Conservation (phyloP, 441 rosid species). For the Populus trichocarpa region DNA sequence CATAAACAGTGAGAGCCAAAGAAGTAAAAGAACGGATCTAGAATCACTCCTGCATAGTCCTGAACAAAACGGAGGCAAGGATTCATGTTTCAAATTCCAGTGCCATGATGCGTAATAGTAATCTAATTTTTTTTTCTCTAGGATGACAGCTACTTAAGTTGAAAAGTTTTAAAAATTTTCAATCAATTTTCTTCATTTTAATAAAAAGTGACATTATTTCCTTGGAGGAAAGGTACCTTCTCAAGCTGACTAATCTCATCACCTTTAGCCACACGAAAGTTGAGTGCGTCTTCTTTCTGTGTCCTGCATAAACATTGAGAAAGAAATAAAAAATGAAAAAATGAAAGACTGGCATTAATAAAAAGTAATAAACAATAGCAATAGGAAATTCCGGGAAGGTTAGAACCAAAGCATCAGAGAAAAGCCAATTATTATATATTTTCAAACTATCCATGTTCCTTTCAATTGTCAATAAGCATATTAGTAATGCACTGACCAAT, state of each 20-base stretch:
- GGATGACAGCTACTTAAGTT: not conserved
- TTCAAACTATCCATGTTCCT: not conserved
- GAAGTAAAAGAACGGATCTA: not conserved
- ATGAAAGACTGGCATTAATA: not conserved
- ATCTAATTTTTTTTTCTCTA: not conserved
- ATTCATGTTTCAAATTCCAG: not conserved
- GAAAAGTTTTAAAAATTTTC: not conserved
- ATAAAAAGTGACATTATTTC: not conserved
- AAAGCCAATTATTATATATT: not conserved
- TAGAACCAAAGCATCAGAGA: not conserved
- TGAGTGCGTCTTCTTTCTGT: constrained; percentile 82
- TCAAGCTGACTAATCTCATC: constrained; percentile 74
- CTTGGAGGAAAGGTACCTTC: constrained; percentile 47
- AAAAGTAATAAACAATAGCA: not conserved
- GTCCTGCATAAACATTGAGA: constrained; percentile 38
- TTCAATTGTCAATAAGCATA: not conserved
- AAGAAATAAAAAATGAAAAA: not conserved
- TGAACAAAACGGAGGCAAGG: not conserved
- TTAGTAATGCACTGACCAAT: not conserved
- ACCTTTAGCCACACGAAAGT: constrained; percentile 66
- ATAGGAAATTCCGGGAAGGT: constrained; percentile 5
- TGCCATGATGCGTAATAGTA: not conserved
- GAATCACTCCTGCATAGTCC: not conserved
- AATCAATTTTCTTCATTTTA: not conserved
- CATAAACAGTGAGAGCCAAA: not conserved